A percentile compares a stretch with the other conserved stretches of the same genome.
Evolutionary conservation across 306 rosid species (phyloP).

Genomic region (Cyamopsis tetragonoloba): DNA sequence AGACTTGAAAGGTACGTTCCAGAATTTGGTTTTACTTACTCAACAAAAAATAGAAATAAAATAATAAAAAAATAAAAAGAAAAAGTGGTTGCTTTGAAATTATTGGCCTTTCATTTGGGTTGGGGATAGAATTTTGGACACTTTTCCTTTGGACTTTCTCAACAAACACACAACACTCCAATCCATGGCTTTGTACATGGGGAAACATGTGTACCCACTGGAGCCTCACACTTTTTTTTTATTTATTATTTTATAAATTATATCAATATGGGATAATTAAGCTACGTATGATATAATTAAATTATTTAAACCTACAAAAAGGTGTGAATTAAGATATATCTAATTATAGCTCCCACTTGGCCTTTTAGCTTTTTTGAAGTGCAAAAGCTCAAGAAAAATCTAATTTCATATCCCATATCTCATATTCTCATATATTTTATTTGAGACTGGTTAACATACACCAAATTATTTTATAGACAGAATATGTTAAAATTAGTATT

Average conservation of each 20-base stretch:
- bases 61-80: background rate
- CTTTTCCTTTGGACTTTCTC: conserved; percentile 7
- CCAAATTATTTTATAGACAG: too few relatives aligned
- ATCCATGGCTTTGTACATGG: background rate
- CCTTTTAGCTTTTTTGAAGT: background rate
- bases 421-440: too few relatives aligned
- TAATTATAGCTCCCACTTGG: background rate
- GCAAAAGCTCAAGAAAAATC: background rate
- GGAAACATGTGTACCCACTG: background rate
- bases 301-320: background rate
- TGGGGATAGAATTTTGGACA: conserved; percentile 1
- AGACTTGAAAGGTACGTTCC: conserved; percentile 1
- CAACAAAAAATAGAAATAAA: background rate
- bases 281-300: background rate
- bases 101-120: background rate
- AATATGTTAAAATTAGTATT: too few relatives aligned
- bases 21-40: conserved; percentile 10
- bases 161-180: background rate
- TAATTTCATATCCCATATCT: too few relatives aligned
- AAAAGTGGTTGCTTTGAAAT: conserved; percentile 9
- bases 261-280: background rate
- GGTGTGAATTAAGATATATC: background rate
- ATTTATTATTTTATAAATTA: too few relatives aligned
- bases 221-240: conserved; percentile 22
- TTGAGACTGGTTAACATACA: too few relatives aligned